Percentiles rank a stretch among this genome's conserved stretches.
phyloP scores from a whole-genome alignment of 495 filamentous ascomycete species.

The Hypoxylon lienhwacheense region DNA sequence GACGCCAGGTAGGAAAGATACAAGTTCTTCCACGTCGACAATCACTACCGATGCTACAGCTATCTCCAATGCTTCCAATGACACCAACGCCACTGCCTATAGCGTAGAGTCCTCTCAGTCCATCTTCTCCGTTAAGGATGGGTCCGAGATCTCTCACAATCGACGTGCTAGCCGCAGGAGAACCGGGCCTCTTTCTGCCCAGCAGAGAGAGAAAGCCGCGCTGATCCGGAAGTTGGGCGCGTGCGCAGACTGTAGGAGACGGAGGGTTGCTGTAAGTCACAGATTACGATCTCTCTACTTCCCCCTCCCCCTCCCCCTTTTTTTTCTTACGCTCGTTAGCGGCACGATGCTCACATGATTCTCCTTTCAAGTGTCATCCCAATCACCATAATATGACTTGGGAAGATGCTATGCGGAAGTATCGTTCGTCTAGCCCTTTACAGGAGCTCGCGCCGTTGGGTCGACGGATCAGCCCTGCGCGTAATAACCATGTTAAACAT shows the following conservation, averaged over 20 bases:
- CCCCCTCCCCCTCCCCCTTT: too few species aligned
- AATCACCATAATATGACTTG: constrained; percentile 55
- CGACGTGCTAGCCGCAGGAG: constrained; percentile 51
- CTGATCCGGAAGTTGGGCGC: constrained; percentile 55
- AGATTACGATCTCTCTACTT: constrained; percentile 19
- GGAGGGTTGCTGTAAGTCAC: constrained; percentile 53
- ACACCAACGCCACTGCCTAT: constrained; percentile 47
- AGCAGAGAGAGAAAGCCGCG: constrained; percentile 52
- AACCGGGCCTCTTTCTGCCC: constrained; percentile 50
- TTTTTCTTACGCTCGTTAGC: not conserved
- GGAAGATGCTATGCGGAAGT: constrained; percentile 52
- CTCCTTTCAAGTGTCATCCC: constrained; percentile 48
- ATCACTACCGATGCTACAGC: constrained; percentile 42
- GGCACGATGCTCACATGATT: constrained; percentile 32
- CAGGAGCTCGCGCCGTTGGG: constrained; percentile 45
- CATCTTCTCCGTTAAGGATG: constrained; percentile 54
- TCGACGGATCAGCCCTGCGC: constrained; percentile 47
- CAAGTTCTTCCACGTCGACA: constrained; percentile 51
- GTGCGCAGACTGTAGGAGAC: constrained; percentile 50
- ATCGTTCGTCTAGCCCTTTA: constrained; percentile 45
- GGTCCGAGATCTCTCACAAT: constrained; percentile 46
- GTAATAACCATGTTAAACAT: constrained; percentile 38
- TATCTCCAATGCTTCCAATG: constrained; percentile 43
- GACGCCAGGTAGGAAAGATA: constrained; percentile 51
- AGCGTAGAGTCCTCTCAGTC: constrained; percentile 50